Evolutionary conservation across 1,139 yeast species (phyloP), one percentile per base, ranked within the genome.

Genomic region (Saccharomyces hybrid): DNA sequence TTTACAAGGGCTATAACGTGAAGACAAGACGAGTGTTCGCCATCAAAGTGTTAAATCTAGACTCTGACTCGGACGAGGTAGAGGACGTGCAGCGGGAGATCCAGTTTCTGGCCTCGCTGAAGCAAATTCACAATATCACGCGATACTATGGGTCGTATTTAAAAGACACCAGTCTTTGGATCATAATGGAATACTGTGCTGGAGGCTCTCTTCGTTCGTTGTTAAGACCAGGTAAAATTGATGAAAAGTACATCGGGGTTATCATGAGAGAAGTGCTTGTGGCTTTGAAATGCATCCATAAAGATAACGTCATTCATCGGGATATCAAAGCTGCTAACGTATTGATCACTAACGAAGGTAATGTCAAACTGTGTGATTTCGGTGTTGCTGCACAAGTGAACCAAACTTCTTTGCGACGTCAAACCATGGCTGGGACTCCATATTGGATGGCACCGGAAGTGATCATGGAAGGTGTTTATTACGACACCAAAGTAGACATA

Each of bases 381-480:
- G 99, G 99, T 32, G 99, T 93, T 14, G 98, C 99, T 0, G 97
- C 98, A 1, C 95, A 89, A 68, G 75, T 91, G 44, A 82, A 95
- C 1, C 79, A 91, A n/a, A 81, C 84, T 47, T 83, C 84, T 32
- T 71, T 83, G 51, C 87, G 91, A 67, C 78, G 99, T 64, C 88
- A 93, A 47, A 93, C 99, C 0, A 90, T 93, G 82, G 98, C 96
- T 0, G 99, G 99, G 4, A 95, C 99, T 0, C 99, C 99, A 0
- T 95, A 91, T 70, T 95, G 99, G 99, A 95, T 95, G 99, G 99
- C 99, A 0, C 99, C 99, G 0, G 99, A 93, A 70, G 99, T 93
- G 27, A 93, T 93, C 48, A 81, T 91, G 67, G 98, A 93, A 69
- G 99, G 99, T 32, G 86, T 86, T 21, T 78, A 86, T 2, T 89